Evolutionary conservation across 208 protist species (phyloP).

Genomic region (Angomonas deanei): DNA sequence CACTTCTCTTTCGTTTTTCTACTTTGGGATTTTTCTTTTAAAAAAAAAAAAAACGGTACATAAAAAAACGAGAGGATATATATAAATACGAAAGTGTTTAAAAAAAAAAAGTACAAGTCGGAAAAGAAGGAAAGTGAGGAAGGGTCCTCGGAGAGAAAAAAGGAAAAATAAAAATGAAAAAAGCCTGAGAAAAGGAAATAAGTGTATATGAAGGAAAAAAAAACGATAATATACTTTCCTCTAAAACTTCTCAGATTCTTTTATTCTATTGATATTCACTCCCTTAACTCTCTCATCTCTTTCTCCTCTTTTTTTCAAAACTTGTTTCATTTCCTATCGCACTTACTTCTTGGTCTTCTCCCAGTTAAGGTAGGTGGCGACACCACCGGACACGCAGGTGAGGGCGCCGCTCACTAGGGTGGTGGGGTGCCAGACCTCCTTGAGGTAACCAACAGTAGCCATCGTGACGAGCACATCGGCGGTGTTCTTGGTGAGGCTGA

Average conservation of each 20-base stretch:
- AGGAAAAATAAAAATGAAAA: slow-evolving; percentile 8
- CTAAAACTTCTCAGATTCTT: background rate
- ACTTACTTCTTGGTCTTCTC: slow-evolving; percentile 74
- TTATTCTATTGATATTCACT: background rate
- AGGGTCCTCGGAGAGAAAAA: too few species aligned
- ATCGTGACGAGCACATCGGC: slow-evolving; percentile 81
- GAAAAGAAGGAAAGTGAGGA: slow-evolving; percentile 3
- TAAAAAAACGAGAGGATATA: background rate
- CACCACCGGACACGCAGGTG: slow-evolving; percentile 76
- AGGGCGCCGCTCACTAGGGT: slow-evolving; percentile 56
- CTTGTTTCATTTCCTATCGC: background rate
- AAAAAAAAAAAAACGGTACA: background rate
- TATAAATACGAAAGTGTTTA: slow-evolving; percentile 1
- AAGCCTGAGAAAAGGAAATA: background rate
- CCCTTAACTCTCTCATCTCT: background rate
- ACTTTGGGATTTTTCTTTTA: background rate
- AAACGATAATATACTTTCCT: slow-evolving; percentile 1
- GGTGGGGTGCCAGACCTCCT: slow-evolving; percentile 63
- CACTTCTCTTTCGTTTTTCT: background rate
- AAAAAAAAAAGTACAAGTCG: slow-evolving; percentile 9
- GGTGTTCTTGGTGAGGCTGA: slow-evolving; percentile 74
- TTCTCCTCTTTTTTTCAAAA: background rate
- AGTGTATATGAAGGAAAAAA: slow-evolving; percentile 18
- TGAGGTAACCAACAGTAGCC: slow-evolving; percentile 79
- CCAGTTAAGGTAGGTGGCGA: slow-evolving; percentile 90